Evolutionary conservation across 805 yeast genomes (phyloP).

Genomic region (Nakazawaea molendinolei): DNA sequence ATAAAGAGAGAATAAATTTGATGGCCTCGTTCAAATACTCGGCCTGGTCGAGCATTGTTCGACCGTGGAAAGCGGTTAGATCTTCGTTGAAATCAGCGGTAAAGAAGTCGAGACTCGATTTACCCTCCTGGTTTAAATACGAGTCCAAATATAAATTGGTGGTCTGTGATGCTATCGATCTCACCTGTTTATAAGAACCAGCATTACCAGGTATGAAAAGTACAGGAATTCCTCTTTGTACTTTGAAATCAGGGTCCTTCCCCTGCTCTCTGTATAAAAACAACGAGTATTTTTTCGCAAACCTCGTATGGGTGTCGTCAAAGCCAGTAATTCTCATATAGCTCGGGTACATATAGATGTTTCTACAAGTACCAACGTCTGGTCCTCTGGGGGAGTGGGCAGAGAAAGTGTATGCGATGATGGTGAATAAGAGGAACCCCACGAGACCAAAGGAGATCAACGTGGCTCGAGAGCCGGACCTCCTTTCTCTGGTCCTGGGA

Average conservation of each 20-base stretch:
- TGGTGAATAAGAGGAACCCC: slow-evolving; percentile 10
- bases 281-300: slow-evolving; percentile 78
- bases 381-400: slow-evolving; percentile 5
- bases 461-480: no score
- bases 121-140: slow-evolving; percentile 10
- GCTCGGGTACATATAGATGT: slow-evolving; percentile 78
- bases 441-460: slow-evolving; percentile 7
- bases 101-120: slow-evolving; percentile 65
- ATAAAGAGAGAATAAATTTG: slow-evolving; percentile 63
- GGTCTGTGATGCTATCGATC: slow-evolving; percentile 86
- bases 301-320: slow-evolving; percentile 59
- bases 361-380: slow-evolving; percentile 39
- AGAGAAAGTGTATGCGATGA: slow-evolving; percentile 10
- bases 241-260: slow-evolving; percentile 47
- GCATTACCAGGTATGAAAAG: slow-evolving; percentile 97
- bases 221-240: slow-evolving; percentile 68
- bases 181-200: slow-evolving; percentile 82
- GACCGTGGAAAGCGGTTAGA: slow-evolving; percentile 92
- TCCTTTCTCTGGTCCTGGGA: no score
- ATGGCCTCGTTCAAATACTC: slow-evolving; percentile 89
- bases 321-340: slow-evolving; percentile 72
- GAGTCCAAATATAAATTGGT: slow-evolving; percentile 46
- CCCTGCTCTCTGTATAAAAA: slow-evolving; percentile 84
- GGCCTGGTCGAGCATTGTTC: slow-evolving; percentile 89
- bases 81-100: slow-evolving; percentile 94